Base-by-base conservation (phyloP, 768 basidiomycete genomes). In the Boletus subcaerulescens region DNA sequence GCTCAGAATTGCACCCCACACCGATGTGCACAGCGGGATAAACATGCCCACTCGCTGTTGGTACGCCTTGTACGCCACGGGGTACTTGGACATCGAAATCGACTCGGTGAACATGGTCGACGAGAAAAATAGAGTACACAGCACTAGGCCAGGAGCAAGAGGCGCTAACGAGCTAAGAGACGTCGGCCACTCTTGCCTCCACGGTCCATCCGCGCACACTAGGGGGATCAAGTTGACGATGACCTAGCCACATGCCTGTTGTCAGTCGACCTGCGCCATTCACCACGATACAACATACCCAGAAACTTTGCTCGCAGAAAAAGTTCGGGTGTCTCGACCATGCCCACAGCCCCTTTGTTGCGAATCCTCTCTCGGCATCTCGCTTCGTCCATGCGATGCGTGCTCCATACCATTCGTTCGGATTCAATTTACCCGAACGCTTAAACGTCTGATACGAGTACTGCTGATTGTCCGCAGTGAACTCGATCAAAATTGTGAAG, bases 251-350 rank as follows among this genome's bases (percentile, higher is more conserved):
- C 47, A 33, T 31, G 26, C 26, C 8, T 44, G n/a, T 52, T 0
- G 20, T 63, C 20, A 60, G 53, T 53, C n/a, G 45, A 43, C 29
- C 22, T 22, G 8, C 17, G 9, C 9, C 18, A 24, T 47, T 13
- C 4, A 22, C 18, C 1, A 8, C 24, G 18, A 35, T 1, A 20
- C 1, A 15, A 74, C 83, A 40, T 59, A 89, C 87, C 88, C 88
- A 95, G 72, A 95, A 93, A 15, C 74, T 70, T 69, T 95, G 93
- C 69, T 98, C 96, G 68, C 90, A 93, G 1, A 86, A 73, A 67
- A 93, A 95, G 70, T 98, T 98, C 35, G 96, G 94, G 70, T 98
- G 96, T 15, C 96, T 77, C 3, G 83, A 84, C 77, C 85, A 95
- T 2, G 83, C 80, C 90, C 91, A 98, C 8, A 98, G 70, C 4